phyloP scores from a whole-genome alignment of 768 basidiomycete species.

The Leccinum barrowsii region DNA sequence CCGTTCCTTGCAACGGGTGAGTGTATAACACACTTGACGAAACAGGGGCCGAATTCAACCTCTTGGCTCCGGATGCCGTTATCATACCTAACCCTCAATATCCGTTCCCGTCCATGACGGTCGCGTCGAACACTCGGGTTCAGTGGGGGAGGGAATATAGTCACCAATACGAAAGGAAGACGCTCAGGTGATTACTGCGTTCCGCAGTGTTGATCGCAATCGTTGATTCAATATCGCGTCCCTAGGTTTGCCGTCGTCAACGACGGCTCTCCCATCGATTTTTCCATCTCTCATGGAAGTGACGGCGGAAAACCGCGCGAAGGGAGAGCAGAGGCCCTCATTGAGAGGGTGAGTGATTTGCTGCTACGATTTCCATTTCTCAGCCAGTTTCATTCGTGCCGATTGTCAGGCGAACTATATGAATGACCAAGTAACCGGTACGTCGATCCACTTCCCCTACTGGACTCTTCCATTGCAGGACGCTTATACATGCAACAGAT shows the following conservation, averaged over 20 bases:
- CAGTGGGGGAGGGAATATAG: slow-evolving; percentile 8
- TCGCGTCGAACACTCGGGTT: slow-evolving; percentile 7
- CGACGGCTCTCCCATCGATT: slow-evolving; percentile 6
- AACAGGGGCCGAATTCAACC: slow-evolving; percentile 11
- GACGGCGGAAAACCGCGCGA: background rate
- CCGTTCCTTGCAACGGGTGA: background rate
- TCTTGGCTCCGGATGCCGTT: slow-evolving; percentile 3
- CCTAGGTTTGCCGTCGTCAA: slow-evolving; percentile 6
- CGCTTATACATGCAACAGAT: background rate
- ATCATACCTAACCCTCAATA: background rate
- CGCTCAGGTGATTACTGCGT: slow-evolving; percentile 1
- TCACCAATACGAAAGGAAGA: background rate
- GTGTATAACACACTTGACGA: background rate
- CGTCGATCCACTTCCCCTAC: background rate
- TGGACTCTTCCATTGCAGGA: background rate
- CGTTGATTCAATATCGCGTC: background rate
- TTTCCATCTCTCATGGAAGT: slow-evolving; percentile 4
- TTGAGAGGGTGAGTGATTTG: background rate
- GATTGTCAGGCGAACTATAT: background rate
- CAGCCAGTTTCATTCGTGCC: background rate
- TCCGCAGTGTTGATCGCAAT: background rate
- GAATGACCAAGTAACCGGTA: slow-evolving; percentile 2
- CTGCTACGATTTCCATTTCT: background rate
- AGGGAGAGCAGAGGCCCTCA: background rate
- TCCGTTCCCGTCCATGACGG: background rate